Evolutionary conservation across 805 yeast genomes (phyloP).

Genomic region (Hanseniaspora jakobsenii): DNA sequence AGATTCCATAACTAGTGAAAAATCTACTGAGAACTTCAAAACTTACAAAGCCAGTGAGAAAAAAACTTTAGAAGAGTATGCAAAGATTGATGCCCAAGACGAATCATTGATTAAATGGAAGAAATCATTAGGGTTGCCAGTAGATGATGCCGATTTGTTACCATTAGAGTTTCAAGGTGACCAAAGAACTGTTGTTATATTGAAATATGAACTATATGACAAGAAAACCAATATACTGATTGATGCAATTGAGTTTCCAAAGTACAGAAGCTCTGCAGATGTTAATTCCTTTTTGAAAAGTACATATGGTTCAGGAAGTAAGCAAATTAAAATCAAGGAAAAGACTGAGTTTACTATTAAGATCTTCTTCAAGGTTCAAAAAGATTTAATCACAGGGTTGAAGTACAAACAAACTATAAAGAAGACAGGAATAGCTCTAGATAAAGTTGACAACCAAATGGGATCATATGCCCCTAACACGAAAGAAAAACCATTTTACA

Average conservation of each 20-base stretch:
- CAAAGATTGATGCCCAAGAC: constrained; percentile 74
- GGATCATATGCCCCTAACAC: constrained; percentile 90
- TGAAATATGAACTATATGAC: constrained; percentile 60
- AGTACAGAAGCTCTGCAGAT: constrained; percentile 10
- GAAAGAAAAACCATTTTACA: constrained; percentile 63
- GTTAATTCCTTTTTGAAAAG: constrained; percentile 12
- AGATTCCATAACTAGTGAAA: constrained; percentile 16
- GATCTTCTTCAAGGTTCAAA: constrained; percentile 74
- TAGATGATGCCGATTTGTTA: constrained; percentile 40
- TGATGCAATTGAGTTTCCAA: constrained; percentile 41
- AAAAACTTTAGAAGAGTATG: constrained; percentile 75
- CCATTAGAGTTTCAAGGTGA: constrained; percentile 59
- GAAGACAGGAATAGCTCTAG: constrained; percentile 79
- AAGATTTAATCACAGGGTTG: constrained; percentile 82
- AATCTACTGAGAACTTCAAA: constrained; percentile 25
- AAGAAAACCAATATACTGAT: constrained; percentile 52
- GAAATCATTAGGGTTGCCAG: constrained; percentile 58
- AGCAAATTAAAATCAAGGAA: constrained; percentile 64
- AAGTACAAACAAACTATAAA: constrained; percentile 74
- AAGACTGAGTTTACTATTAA: constrained; percentile 58
- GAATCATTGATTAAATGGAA: constrained; percentile 88
- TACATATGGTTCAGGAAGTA: background rate
- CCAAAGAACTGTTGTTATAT: constrained; percentile 62
- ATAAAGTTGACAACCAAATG: constrained; percentile 72
- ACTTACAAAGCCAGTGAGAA: constrained; percentile 35